Evolutionary conservation across 805 yeast genomes (phyloP), one percentile per base, ranked within the genome.

Genomic region (Yamadazyma sp.): DNA sequence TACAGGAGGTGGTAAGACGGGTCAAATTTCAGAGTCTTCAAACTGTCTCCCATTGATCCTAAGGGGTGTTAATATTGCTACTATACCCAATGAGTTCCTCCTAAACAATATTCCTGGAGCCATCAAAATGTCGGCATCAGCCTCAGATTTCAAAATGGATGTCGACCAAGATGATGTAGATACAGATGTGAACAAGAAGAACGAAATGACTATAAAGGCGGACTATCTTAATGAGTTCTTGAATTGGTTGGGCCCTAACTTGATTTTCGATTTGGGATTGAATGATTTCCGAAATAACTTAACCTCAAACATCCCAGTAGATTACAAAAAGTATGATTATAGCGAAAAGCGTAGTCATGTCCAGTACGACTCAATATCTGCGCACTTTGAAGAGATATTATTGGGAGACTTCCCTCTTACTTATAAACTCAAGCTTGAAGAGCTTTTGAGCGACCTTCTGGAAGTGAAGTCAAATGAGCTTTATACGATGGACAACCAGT

Each of bases 11-110:
- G 21, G 18, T 7, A 30, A 22, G 13, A 19, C 16, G 9, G 21
- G 27, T 15, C 16, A 32, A 17, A 41, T 49, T 1, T 46, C 61
- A 2, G 71, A 67, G 36, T 59, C 72, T 0, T 61, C 85, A 5
- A 83, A 81, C 46, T 80, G 81, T 59, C 56, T 84, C 22, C 90
- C 89, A 1, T 77, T 84, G 57, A 66, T 84, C 8, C 57, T 84
- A 18, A 62, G 90, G 41, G 76, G 80, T 28, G 74, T 82, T 41
- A 81, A 86, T 13, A 64, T 81, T 0, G 65, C 72, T 29, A 73
- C 84, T 0, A 77, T 84, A 8, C 91, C 95, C 0, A 63, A 68
- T 11, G 49, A 54, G 10, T 78, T 79, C 44, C 58, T 73, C 27
- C 43, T 61, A 9, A 60, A 65, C 13, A 67, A 60, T 38, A 44